Base-by-base conservation (phyloP, 2,329 filamentous ascomycete genomes). In the Amesomyces nigricolor region DNA sequence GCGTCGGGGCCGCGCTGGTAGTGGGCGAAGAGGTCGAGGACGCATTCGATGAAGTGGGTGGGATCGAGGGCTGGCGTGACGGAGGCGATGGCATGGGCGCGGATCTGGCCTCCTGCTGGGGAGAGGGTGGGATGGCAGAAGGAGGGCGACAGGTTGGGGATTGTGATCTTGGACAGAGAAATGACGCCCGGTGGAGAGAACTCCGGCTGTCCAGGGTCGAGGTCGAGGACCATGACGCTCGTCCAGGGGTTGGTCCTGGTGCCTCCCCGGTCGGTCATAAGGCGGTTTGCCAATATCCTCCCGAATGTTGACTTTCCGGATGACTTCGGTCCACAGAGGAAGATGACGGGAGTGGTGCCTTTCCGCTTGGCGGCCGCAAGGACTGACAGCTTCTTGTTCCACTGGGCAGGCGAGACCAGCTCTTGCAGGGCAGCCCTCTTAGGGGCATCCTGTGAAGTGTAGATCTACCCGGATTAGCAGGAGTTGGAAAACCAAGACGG, bases 181-280 rank as follows among this genome's bases (percentile, higher is more conserved):
- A 92, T 65, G 13, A 86, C 83, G 0, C 88, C 88, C 0, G 85
- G 80, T 1, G 85, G 78, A 0, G 80, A 81, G 66, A 87, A 91
- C 65, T 91, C 88, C 2, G 88, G 87, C 64, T 91, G 88, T 0
- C 85, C 86, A 0, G 87, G 86, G 65, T 94, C 88, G 9, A 92
- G 75, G 62, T 94, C 89, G 6, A 94, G 75, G n/a, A 87, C 73
- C 53, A 76, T 78, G 26, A 86, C 73, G 48, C 70, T 58, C 1
- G 64, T 56, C 61, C 66, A 62, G n/a, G 61, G 53, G 17, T 64
- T 38, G 62, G 62, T 62, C 64, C 62, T 63, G 58, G 54, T 58
- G 57, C 52, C 58, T 2, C 46, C 59, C 55, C 66, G 63, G 45
- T 73, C 68, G 3, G 82, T 86, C n/a, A 89, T 69, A 8, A 89